Conservation (phyloP, 768 basidiomycete species). For the Podaxis sp. region DNA sequence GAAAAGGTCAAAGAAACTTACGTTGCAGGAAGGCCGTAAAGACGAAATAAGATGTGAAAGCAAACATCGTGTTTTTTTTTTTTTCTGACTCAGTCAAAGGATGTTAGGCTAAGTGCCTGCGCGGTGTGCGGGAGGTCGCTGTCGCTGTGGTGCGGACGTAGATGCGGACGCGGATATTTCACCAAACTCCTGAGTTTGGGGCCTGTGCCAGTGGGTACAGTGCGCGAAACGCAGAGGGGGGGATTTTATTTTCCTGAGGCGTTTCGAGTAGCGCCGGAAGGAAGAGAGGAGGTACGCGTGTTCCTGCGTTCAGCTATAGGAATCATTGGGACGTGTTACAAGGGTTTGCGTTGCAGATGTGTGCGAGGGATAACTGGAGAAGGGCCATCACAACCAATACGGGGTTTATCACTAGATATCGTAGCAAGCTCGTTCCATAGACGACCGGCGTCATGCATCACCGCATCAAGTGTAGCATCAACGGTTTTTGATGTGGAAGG, state of each 20-base stretch:
- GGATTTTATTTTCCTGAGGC: neutral
- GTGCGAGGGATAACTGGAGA: too few relatives aligned
- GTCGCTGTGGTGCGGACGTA: neutral
- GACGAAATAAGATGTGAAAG: neutral
- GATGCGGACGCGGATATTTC: neutral
- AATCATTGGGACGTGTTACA: neutral
- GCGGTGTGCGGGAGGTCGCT: neutral
- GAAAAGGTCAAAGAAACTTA: neutral
- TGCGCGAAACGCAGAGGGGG: neutral
- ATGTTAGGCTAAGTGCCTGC: neutral
- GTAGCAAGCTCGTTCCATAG: neutral
- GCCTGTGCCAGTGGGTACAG: neutral
- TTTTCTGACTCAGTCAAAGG: neutral
- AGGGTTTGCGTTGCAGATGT: neutral
- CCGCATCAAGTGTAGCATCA: neutral
- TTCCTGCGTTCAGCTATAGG: neutral
- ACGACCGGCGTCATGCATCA: neutral
- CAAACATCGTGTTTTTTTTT: neutral
- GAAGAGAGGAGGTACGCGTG: neutral
- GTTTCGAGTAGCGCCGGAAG: neutral
- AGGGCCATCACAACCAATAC: too few relatives aligned
- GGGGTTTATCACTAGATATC: too few relatives aligned
- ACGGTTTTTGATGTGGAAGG: neutral
- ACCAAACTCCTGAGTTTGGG: constrained; percentile 11
- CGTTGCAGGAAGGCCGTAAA: constrained; percentile 4